phyloP scores from a whole-genome alignment of 768 basidiomycete species.

The Mycena venus region DNA sequence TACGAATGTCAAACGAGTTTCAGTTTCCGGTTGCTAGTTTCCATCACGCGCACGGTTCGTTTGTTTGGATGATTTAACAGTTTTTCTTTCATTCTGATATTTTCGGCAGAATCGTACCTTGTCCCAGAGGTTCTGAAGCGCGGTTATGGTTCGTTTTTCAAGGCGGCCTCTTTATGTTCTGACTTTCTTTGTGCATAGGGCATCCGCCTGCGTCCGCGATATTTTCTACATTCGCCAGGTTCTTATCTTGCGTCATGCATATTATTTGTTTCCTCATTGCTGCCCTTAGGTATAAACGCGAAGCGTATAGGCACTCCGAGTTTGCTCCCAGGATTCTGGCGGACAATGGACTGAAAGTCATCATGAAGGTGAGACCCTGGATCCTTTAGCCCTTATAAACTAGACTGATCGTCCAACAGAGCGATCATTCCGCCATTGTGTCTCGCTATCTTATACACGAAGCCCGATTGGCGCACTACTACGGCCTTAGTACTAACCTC shows the following conservation, averaged over 20 bases:
- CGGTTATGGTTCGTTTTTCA: constrained; percentile 63
- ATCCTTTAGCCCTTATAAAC: not conserved
- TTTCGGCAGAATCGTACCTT: constrained; percentile 72
- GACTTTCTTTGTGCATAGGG: constrained; percentile 48
- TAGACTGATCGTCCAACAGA: constrained; percentile 50
- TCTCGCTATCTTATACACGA: constrained; percentile 82
- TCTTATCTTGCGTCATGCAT: not conserved
- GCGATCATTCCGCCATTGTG: constrained; percentile 73
- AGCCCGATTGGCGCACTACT: constrained; percentile 83
- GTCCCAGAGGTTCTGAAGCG: constrained; percentile 85
- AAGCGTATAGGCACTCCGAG: constrained; percentile 84
- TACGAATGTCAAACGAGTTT: constrained; percentile 76
- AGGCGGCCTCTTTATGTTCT: not conserved
- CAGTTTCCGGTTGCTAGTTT: constrained; percentile 81
- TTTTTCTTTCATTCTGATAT: not conserved
- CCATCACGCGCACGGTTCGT: constrained; percentile 75
- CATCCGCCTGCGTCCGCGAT: constrained; percentile 79
- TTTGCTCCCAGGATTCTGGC: constrained; percentile 81
- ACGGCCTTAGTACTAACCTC: constrained; percentile 73
- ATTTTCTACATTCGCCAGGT: constrained; percentile 68
- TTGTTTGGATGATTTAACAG: no score
- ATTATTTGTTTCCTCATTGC: not conserved
- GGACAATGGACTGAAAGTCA: constrained; percentile 76
- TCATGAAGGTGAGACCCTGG: constrained; percentile 72
- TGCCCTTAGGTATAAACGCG: constrained; percentile 71